Evolutionary conservation across 2,329 filamentous ascomycete species (phyloP), one percentile per base, ranked within the genome.

Genomic region (Parascedosporium putredinis): DNA sequence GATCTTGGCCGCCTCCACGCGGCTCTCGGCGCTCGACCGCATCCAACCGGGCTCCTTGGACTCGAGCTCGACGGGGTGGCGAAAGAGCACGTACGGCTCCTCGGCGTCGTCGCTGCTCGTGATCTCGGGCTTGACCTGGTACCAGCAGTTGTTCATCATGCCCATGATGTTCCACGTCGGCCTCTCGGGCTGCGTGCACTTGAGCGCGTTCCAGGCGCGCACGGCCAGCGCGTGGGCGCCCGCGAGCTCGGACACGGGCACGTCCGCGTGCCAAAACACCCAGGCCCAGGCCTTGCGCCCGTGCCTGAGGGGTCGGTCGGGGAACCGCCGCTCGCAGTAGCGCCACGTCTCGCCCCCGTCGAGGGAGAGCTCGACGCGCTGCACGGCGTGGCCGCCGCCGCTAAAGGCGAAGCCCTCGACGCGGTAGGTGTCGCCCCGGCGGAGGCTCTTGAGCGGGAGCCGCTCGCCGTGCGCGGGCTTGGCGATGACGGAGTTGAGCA

Each of bases 111-210:
- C 55, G 14, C 60, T 58, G n/a, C 64, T 58, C 0, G 59, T 50
- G 3, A 70, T 64, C 31, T 70, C 65, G 0, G 66, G 58, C 43
- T 66, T 67, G 12, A 76, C 67, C 1, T 59, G 52, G 53, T 75
- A 75, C 68, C 68, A 73, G 52, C 67, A 68, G 42, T 76, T 76
- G 57, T 76, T 77, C 73, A 77, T 75, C 71, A 76, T 75, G 6
- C 61, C 72, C 67, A 71, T 66, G 1, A 72, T 62, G 51, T 75
- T 76, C 73, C 73, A 76, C 4, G 58, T 60, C 3, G 65, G 63
- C 18, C 64, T 59, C 51, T 66, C 56, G 1, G 73, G 73, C 53
- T 77, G 73, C 1, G 70, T 73, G 52, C 73, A 73, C 53, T 73
- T 75, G 58, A 69, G 69, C 1, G 70, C 70, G 50, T 75, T 69